Base-by-base conservation (phyloP, 495 filamentous ascomycete species). In the Talaromyces liani region DNA sequence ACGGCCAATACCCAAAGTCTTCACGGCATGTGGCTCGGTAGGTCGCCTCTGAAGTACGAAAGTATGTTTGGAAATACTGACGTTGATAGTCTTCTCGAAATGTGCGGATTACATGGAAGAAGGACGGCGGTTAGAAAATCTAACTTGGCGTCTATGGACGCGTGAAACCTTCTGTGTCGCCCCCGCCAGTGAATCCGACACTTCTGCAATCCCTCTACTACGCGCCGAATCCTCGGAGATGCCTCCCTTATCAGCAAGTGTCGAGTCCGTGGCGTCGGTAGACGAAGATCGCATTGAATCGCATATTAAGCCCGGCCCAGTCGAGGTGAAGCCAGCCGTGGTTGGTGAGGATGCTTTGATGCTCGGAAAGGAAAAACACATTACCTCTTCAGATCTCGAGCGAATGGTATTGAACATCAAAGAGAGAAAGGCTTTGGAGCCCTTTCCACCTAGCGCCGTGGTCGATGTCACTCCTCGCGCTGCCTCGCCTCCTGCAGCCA, bases 11-110 rank as follows among this genome's bases (percentile, higher is more conserved):
- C 89, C 14, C 90, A 96, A 77, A 96, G 93, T 70, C 86, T 98
- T 41, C 95, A 94, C 76, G 91, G 91, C 79, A 95, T 98, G 87
- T 97, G 93, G 92, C 92, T 92, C 76, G 92, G 93, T 97, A 79
- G 84, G 91, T 82, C 33, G 59, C 54, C 39, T 33, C 22, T 62
- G 14, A 22, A 39, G 22, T 24, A 36, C 33, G 27, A 12, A 36
- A 36, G 6, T 34, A 24, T 20, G 7, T 24, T n/a, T 25, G 34
- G 9, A 20, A 2, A 24, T 64, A 62, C 39, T 20, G 25, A 61
- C 22, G 6, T 16, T 29, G 58, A 34, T 70, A 96, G 93, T 98
- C 31, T 98, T 99, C 72, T 93, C 92, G 2, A 90, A 92, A 82
- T 96, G 92, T 76, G 90, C 92, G 68, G 91, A 94, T 65, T 93